Percentiles rank a stretch among this genome's conserved stretches.
Evolutionary conservation across 345 rosid genomes (phyloP).

Genomic region (Gossypium ekmanianum): DNA sequence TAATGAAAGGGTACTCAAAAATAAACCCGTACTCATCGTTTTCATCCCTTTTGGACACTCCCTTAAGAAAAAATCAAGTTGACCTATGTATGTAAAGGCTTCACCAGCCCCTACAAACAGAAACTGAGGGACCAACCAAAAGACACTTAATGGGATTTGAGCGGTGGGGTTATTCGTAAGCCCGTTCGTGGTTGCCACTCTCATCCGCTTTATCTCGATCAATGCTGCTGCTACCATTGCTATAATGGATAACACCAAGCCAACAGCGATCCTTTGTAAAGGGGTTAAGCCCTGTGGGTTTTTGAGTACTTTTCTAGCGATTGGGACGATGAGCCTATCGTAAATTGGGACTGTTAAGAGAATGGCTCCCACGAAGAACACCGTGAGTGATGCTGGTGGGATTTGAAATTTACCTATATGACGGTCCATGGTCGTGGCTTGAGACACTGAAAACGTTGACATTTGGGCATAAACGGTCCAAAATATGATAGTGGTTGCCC

Average conservation of each 20-base stretch:
- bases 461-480: neutral
- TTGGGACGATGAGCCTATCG: neutral
- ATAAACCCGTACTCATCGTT: neutral
- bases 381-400: neutral
- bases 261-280: neutral
- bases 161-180: neutral
- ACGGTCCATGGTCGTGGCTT: neutral
- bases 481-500: neutral
- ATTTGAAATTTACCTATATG: neutral
- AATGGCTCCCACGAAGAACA: neutral
- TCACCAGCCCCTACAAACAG: neutral
- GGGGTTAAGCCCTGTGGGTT: neutral
- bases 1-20: neutral
- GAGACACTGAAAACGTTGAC: neutral
- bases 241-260: neutral
- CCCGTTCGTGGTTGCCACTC: neutral
- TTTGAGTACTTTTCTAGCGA: neutral
- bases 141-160: neutral
- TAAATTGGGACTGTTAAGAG: neutral
- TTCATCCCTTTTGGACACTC: neutral
- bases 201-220: neutral
- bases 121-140: neutral
- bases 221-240: neutral
- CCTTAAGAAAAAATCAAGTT: neutral
- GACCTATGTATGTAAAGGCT: neutral